Percentiles rank a stretch among this genome's conserved stretches.
phyloP scores from a whole-genome alignment of 2,329 filamentous ascomycete species.

The Colletotrichum camelliae region DNA sequence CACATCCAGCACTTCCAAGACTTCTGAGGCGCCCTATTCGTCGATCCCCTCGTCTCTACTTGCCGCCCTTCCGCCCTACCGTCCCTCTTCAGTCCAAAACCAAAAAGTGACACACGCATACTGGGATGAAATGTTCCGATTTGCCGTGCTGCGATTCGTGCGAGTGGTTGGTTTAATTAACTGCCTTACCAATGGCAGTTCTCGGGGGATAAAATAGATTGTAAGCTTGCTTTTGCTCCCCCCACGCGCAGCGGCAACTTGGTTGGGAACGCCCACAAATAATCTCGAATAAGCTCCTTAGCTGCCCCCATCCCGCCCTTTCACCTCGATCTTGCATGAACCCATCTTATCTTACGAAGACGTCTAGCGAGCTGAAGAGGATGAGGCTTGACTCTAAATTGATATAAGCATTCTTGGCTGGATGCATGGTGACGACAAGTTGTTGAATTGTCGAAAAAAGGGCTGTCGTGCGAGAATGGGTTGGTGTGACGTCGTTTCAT shows the following conservation, averaged over 20 bases:
- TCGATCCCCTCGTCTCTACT: conserved; percentile 8
- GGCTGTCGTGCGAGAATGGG: not conserved
- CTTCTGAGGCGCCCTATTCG: conserved; percentile 1
- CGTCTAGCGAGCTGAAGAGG: not conserved
- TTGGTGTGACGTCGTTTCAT: not conserved
- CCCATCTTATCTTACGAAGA: not conserved
- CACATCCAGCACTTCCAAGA: not conserved
- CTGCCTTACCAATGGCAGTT: not conserved
- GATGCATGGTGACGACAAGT: not conserved
- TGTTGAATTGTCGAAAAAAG: not conserved
- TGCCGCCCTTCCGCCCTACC: conserved; percentile 1
- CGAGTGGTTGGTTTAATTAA: not conserved
- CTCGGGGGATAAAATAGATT: not conserved
- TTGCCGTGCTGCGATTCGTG: not conserved
- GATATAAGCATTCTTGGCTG: not conserved
- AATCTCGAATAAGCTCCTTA: not conserved
- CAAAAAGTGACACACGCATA: not conserved
- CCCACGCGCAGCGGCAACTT: not conserved
- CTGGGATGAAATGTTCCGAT: not conserved
- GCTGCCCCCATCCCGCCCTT: not conserved
- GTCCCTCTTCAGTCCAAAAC: not conserved
- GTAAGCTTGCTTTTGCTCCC: not conserved
- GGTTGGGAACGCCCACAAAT: not conserved
- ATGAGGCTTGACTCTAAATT: not conserved
- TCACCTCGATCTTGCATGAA: not conserved